These are phyloP conservation scores for Fagus sylvatica DNA, from an alignment of 306 rosid species.

Conservation along the genomic window DNA sequence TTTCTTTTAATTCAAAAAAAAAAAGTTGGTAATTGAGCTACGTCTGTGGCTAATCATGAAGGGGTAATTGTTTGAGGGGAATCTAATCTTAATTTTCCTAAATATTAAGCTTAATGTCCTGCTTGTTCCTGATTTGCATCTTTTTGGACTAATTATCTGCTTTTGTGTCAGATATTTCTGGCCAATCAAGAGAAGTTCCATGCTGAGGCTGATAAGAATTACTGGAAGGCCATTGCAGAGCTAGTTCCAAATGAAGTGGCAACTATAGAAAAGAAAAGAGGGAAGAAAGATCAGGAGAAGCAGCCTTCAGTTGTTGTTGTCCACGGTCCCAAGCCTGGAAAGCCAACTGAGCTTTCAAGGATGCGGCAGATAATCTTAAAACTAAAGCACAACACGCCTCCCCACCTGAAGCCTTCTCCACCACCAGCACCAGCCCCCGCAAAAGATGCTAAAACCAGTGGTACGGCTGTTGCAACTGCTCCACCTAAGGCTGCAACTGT, in stretches of 20 bases:
- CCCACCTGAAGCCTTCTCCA: slow-evolving; percentile 37
- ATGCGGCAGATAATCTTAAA: slow-evolving; percentile 46
- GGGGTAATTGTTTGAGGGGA: no score
- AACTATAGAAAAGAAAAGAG: slow-evolving; percentile 35
- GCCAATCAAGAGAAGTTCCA: slow-evolving; percentile 49
- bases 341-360: slow-evolving; percentile 48
- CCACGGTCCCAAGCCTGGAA: slow-evolving; percentile 54
- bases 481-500: slow-evolving; percentile 1
- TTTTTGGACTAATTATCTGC: background rate
- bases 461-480: background rate
- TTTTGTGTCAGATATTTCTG: slow-evolving; percentile 28
- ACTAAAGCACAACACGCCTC: slow-evolving; percentile 44
- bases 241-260: slow-evolving; percentile 48
- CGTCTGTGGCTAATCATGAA: background rate
- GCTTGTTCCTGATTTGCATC: background rate
- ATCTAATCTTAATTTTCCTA: background rate
- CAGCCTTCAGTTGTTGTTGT: slow-evolving; percentile 32
- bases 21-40: no score
- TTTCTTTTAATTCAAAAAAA: no score
- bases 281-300: slow-evolving; percentile 44
- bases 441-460: slow-evolving; percentile 16
- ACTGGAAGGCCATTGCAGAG: slow-evolving; percentile 52
- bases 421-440: slow-evolving; percentile 10
- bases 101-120: background rate
- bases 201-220: slow-evolving; percentile 41